Evolutionary conservation across 2,329 filamentous ascomycete genomes (phyloP).

Genomic region (Pestalotiopsis sp.): DNA sequence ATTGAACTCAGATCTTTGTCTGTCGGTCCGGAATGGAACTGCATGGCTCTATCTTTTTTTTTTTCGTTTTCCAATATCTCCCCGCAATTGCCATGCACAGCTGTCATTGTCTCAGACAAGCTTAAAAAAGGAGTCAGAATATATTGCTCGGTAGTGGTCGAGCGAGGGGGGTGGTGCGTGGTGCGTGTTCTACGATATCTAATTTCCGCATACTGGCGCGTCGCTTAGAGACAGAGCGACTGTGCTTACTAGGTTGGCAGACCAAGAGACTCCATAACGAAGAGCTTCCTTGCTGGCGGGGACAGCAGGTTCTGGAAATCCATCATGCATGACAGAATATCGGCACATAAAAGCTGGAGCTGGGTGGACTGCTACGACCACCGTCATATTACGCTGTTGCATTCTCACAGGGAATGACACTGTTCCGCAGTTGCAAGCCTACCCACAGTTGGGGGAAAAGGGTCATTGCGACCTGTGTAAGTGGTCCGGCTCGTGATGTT

Average conservation of each 20-base stretch:
- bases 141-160: conserved; percentile 9
- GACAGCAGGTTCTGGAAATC: not conserved
- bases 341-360: not conserved
- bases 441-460: not conserved
- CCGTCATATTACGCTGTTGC: not conserved
- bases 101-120: conserved; percentile 13
- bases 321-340: not conserved
- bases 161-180: conserved; percentile 3
- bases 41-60: not conserved
- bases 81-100: conserved; percentile 9
- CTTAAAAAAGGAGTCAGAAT: conserved; percentile 9
- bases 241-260: not conserved
- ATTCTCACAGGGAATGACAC: not conserved
- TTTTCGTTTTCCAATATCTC: not conserved
- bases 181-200: not conserved
- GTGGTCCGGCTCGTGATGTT: not conserved
- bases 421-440: not conserved
- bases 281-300: not conserved
- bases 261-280: not conserved
- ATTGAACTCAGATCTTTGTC: not conserved
- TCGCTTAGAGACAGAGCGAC: conserved; percentile 1
- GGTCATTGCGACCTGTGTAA: not conserved
- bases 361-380: not conserved
- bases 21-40: not conserved
- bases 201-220: conserved; percentile 12